Percentiles rank a stretch among this genome's conserved stretches.
Conservation (phyloP, 2,329 filamentous ascomycete species). For the Fusarium coffeatum region DNA sequence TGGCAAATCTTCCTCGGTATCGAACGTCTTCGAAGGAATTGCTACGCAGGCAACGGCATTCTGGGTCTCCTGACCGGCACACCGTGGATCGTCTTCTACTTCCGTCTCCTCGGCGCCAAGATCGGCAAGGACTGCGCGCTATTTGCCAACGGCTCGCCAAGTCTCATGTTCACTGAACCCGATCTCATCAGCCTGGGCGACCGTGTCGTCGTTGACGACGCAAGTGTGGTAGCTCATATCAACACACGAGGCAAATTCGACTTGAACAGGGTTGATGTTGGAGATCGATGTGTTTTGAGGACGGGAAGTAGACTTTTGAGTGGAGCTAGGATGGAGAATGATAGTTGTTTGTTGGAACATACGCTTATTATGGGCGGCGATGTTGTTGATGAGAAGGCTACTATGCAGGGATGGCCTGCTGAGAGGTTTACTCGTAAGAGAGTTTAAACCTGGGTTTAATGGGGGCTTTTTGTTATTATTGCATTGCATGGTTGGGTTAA, state of each 20-base stretch:
- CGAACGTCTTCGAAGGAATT: neutral
- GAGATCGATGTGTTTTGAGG: conserved; percentile 4
- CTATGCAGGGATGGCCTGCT: conserved; percentile 20
- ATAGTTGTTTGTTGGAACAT: conserved; percentile 15
- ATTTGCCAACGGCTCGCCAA: neutral
- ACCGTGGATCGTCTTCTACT: conserved; percentile 1
- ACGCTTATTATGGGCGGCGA: conserved; percentile 24
- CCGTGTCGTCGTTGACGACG: conserved; percentile 8
- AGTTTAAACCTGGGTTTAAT: neutral
- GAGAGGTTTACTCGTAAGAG: conserved; percentile 5
- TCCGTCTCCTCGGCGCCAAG: conserved; percentile 6
- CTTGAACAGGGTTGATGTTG: conserved; percentile 9
- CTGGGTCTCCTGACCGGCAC: neutral
- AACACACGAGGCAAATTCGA: conserved; percentile 21
- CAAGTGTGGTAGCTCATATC: conserved; percentile 17
- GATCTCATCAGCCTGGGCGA: neutral
- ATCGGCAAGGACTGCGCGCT: conserved; percentile 12
- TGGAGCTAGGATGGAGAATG: conserved; percentile 13
- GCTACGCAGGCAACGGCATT: conserved; percentile 3
- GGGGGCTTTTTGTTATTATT: neutral
- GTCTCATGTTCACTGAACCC: conserved; percentile 13
- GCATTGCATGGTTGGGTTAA: neutral
- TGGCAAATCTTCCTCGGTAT: conserved; percentile 22
- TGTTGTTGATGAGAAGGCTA: conserved; percentile 6
- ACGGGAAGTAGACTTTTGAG: conserved; percentile 13